Base-by-base conservation (phyloP, 352 stramenopile genomes). In the Thraustochytrium striatum region DNA sequence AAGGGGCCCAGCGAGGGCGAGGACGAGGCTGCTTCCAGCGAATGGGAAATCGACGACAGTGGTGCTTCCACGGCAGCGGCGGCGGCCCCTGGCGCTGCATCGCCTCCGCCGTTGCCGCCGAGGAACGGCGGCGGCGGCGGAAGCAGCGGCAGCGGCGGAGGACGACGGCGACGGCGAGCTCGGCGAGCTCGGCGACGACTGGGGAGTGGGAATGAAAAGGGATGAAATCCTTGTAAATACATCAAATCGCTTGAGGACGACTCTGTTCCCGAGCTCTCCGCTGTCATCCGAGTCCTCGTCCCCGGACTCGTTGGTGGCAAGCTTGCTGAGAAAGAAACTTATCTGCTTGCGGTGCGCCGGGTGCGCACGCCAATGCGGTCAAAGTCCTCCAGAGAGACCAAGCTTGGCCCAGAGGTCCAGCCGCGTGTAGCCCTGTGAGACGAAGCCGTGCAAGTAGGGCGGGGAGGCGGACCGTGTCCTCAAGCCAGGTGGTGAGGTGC, bases 21-120 rank as follows among this genome's bases (percentile, higher is more conserved):
- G 39, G 39, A 47, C 39, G 39, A 5, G 39, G 39, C 39, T 13
- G 39, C 13, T 47, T 5, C 39, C 39, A 47, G 59, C 41, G 35
- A 13, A 33, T 70, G 59, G 59, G 59, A 70, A n/a, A 38, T 70
- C 13, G 59, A 70, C 41, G 59, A 70, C 41, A 33, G 28, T 9
- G 33, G n/a, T 70, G n/a, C n/a, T n/a, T n/a, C n/a, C n/a, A n/a
- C n/a, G n/a, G n/a, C n/a, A n/a, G n/a, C n/a, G n/a, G n/a, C n/a
- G n/a, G n/a, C n/a, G n/a, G n/a, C n/a, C n/a, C n/a, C n/a, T n/a
- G n/a, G n/a, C n/a, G n/a, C n/a, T n/a, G n/a, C n/a, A n/a, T n/a
- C n/a, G n/a, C n/a, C n/a, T n/a, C n/a, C n/a, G n/a, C n/a, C n/a
- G n/a, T n/a, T n/a, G n/a, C n/a, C n/a, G n/a, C n/a, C n/a, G n/a